A percentile compares a stretch with the other conserved stretches of the same genome.
Conservation (phyloP, 306 rosid genomes). For the Sechiopsis laciniata region DNA sequence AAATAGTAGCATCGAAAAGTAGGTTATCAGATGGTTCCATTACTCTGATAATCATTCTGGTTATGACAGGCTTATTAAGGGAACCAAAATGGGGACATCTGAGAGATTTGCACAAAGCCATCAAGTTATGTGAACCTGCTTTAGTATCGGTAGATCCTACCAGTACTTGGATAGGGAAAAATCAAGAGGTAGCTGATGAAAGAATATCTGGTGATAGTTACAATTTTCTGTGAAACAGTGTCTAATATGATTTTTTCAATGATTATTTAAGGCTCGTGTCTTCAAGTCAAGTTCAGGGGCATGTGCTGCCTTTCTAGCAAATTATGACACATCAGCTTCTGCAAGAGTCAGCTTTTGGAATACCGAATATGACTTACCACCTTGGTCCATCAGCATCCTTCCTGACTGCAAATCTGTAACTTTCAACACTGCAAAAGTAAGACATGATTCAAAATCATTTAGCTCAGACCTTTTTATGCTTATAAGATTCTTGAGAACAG, state of each 20-base stretch:
- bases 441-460: constrained; percentile 14
- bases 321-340: constrained; percentile 46
- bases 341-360: constrained; percentile 55
- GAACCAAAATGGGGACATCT: constrained; percentile 95
- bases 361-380: constrained; percentile 58
- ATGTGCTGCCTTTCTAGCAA: constrained; percentile 84
- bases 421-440: constrained; percentile 84
- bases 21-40: constrained; percentile 8
- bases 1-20: neutral
- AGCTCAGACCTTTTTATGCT: neutral
- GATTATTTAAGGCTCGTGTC: constrained; percentile 52
- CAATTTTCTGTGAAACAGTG: neutral
- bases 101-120: constrained; percentile 74
- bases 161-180: constrained; percentile 54
- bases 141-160: constrained; percentile 61
- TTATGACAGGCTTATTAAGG: constrained; percentile 51
- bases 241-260: constrained; percentile 17
- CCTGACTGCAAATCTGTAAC: constrained; percentile 81
- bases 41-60: constrained; percentile 23
- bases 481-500: neutral
- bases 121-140: constrained; percentile 63
- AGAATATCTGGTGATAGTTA: neutral
- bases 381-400: constrained; percentile 89
- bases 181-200: constrained; percentile 50
- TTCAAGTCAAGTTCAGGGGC: constrained; percentile 48